Evolutionary conservation across 495 filamentous ascomycete species (phyloP).

Genomic region (Hypoxylon subgilvum): DNA sequence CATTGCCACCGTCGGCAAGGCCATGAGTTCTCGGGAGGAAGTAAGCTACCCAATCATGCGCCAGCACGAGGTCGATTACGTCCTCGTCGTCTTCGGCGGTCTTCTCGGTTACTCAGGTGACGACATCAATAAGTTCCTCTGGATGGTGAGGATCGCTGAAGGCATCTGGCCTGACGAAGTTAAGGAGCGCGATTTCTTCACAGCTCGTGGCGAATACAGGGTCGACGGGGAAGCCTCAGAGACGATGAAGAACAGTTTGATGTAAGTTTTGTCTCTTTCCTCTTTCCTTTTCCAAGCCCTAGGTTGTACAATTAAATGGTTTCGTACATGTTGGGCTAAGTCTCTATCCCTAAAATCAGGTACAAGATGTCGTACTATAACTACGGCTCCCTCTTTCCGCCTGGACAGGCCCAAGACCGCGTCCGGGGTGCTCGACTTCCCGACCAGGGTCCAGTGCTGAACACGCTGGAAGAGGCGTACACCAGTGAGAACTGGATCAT

Average conservation of each 20-base stretch:
- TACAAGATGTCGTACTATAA: conserved; percentile 99
- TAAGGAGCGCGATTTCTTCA: conserved; percentile 97
- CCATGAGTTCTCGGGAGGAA: conserved; percentile 96
- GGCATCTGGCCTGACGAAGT: conserved; percentile 99
- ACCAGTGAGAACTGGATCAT: conserved; percentile 99
- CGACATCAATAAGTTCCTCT: conserved; percentile 99
- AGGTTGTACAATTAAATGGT: too few species aligned
- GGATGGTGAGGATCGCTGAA: conserved; percentile 99
- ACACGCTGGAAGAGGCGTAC: conserved; percentile 92
- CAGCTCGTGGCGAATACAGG: conserved; percentile 89
- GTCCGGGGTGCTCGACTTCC: conserved; percentile 85
- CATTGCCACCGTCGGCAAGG: conserved; percentile 98
- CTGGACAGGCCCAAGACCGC: conserved; percentile 88
- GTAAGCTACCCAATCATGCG: conserved; percentile 98
- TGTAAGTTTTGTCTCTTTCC: conserved; percentile 66
- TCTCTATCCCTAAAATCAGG: conserved; percentile 54
- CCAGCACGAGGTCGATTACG: conserved; percentile 98
- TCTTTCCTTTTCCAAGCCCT: too few species aligned
- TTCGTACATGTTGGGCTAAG: too few species aligned
- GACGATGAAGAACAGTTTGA: conserved; percentile 98
- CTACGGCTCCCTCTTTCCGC: conserved; percentile 88
- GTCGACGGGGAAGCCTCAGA: conserved; percentile 95
- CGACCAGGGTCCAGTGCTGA: conserved; percentile 82
- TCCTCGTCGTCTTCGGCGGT: conserved; percentile 95
- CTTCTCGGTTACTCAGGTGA: conserved; percentile 98